Base-by-base conservation (phyloP, 1,139 yeast species). In the Hemisphaericaspora xylanilytica region DNA sequence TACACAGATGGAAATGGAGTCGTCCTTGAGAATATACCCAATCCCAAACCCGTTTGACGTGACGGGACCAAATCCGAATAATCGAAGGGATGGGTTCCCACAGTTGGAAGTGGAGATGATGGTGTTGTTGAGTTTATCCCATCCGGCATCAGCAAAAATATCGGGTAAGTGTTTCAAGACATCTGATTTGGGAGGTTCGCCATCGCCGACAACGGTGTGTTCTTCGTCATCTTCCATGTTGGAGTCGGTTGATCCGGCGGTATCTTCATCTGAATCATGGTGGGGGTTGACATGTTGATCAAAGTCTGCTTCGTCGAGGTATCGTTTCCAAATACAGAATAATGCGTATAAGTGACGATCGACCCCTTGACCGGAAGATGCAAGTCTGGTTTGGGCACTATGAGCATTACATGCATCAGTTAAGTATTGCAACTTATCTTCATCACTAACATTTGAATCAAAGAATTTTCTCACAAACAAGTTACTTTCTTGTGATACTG, bases 11-110 rank as follows among this genome's bases (percentile, higher is more conserved):
- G 95, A 83, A 39, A 89, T 79, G 4, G 92, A 81, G 54, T 86
- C 88, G 42, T 80, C 88, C 59, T 89, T 87, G 53, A 89, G 84
- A 51, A 89, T 88, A 60, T 89, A 89, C 3, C 96, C 96, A 36
- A 89, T 75, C 20, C 97, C 97, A 64, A 85, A 89, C 12, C 97
- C 97, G 53, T 85, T 88, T 16, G 94, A 81, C 25, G 88, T 77
- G 5, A 86, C 90, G 3, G 96, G 97, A 4, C 97, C 97, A 63
- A 89, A 89, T 0, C 96, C 97, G 64, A 89, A 89, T 45, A 85
- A 74, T 51, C 90, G 77, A 47, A 89, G 71, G 1, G 96, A 79
- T 5, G 96, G 95, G 58, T 89, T 89, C 40, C 96, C 96, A 54
- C 77, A 71, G 43, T 64, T 62, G 3, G 69, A 70, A 7, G 75